Evolutionary conservation across 148 eudicot genomes (phyloP), one percentile per base, ranked within the genome.

Genomic region (Mesembryanthemum crystallinum): DNA sequence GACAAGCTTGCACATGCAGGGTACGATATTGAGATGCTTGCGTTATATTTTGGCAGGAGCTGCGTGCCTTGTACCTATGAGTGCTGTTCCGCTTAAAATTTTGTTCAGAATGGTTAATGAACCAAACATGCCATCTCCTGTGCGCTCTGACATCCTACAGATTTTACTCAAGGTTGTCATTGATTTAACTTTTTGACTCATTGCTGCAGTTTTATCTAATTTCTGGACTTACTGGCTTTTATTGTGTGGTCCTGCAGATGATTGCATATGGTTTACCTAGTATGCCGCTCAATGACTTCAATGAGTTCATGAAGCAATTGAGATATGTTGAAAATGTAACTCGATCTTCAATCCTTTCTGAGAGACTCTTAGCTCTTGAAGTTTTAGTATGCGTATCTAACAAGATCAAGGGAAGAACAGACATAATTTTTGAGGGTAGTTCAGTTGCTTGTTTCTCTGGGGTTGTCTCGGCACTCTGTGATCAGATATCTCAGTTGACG

Each of bases 1-100:
- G 23, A 83, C 75, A 76, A 69, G 89, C 67, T 74, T 84, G 78
- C 77, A 51, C 67, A 57, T 90, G 84, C 93, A 70, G 80, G 84
- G 78, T 65, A 85, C 80, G 55, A 83, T 86, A 63, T 80, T 95
- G 75, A 87, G 81, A 85, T 90, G 92, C 85, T 76, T 88, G 29
- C 74, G 49, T 76, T 77, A 80, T 73, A 67, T 90, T 14, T 45
- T 76, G 64, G 85, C 77, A 75, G 81, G 74, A 77, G 85, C 90
- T 69, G 77, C 80, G 21, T 81, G 75, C 78, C 80, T 82, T 71
- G 71, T 82, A 63, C 81, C 88, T 39, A 64, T 77, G 68, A 71
- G 81, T 76, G 54, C 83, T 49, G 71, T 64, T 63, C 78, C 79
- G 45, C 73, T 83, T 67, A 76, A 79, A 33, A 65, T 72, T 60